Conservation (phyloP, 2,329 filamentous ascomycete genomes). For the Ceratocystis colombiana region DNA sequence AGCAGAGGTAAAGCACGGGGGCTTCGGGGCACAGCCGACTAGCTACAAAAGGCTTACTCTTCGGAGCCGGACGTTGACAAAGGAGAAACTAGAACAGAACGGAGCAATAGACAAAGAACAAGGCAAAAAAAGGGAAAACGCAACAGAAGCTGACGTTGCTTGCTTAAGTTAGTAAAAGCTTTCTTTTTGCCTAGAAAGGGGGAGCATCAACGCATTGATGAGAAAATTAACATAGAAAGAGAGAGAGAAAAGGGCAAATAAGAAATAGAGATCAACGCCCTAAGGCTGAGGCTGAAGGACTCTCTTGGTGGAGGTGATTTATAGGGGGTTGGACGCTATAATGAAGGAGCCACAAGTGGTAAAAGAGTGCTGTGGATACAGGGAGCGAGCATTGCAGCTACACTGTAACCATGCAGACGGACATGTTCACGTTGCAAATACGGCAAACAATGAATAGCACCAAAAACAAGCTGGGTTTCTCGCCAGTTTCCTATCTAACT, state of each 20-base stretch:
- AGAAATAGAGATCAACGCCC: neutral
- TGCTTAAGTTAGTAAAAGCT: too few relatives aligned
- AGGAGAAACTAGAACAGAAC: neutral
- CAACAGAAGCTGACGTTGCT: neutral
- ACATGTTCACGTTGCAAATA: too few relatives aligned
- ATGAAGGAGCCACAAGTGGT: neutral
- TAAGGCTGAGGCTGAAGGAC: neutral
- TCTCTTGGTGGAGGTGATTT: neutral
- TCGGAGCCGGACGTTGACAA: too few relatives aligned
- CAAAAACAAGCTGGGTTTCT: too few relatives aligned
- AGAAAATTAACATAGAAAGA: constrained; percentile 2
- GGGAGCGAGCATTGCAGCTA: neutral
- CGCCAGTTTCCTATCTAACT: too few relatives aligned
- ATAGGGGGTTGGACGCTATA: neutral
- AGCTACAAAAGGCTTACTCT: neutral
- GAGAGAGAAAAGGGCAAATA: neutral
- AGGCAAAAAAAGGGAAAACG: neutral
- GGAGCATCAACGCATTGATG: neutral
- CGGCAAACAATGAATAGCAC: too few relatives aligned
- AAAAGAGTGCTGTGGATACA: neutral
- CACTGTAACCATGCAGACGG: neutral
- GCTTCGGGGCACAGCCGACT: neutral
- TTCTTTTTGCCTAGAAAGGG: neutral
- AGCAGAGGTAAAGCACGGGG: neutral
- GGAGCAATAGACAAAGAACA: neutral